Evolutionary conservation across 768 basidiomycete species (phyloP).

Genomic region (Lactarius deliciosus): DNA sequence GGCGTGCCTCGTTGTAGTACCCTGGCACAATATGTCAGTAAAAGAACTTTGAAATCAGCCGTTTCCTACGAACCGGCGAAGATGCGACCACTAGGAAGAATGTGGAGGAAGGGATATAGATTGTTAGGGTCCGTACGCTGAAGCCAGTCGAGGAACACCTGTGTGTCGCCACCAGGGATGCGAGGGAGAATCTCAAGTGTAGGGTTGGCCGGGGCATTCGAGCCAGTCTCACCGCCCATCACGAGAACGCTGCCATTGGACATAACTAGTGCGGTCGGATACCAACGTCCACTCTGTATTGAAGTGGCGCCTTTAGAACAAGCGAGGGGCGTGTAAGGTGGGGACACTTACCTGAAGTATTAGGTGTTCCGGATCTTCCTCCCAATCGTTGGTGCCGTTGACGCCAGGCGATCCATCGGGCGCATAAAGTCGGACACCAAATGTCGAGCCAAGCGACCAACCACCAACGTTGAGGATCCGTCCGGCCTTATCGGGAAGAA

Average conservation of each 20-base stretch:
- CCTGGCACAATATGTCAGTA: conserved; percentile 38
- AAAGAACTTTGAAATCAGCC: neutral
- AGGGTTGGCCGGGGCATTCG: conserved; percentile 63
- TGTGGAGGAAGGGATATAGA: conserved; percentile 72
- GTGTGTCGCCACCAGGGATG: conserved; percentile 61
- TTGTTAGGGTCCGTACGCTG: conserved; percentile 76
- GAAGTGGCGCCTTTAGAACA: neutral
- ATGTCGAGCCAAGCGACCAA: conserved; percentile 71
- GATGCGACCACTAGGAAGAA: conserved; percentile 66
- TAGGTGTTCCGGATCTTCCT: conserved; percentile 62
- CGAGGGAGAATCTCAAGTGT: conserved; percentile 72
- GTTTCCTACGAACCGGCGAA: conserved; percentile 60
- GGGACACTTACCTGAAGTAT: conserved; percentile 52
- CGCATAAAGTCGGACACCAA: conserved; percentile 68
- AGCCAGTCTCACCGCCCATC: conserved; percentile 72
- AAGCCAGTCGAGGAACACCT: conserved; percentile 62
- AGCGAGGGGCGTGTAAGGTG: neutral
- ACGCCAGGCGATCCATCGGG: conserved; percentile 67
- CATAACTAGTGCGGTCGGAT: conserved; percentile 64
- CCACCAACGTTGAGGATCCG: conserved; percentile 67
- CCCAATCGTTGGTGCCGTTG: conserved; percentile 77
- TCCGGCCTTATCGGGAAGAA: conserved; percentile 72
- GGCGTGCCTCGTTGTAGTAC: conserved; percentile 80
- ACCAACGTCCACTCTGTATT: conserved; percentile 63
- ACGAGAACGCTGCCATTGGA: conserved; percentile 74